A percentile compares a stretch with the other conserved stretches of the same genome.
These are phyloP conservation scores for Pichia deserticola DNA, from an alignment of 805 yeast genomes.

Conservation along the genomic window DNA sequence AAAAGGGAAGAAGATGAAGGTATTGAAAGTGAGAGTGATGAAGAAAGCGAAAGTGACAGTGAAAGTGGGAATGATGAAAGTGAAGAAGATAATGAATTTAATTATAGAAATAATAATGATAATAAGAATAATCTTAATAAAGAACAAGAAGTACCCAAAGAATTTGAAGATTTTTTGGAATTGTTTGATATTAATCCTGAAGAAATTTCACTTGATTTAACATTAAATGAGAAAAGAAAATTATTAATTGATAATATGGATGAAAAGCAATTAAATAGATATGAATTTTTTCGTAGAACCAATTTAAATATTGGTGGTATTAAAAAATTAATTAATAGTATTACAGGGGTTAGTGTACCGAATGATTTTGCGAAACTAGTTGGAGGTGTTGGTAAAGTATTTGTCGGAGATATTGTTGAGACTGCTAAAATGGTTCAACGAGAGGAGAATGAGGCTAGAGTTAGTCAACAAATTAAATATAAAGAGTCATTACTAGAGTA, in stretches of 20 bases:
- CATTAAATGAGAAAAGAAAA: conserved; percentile 50
- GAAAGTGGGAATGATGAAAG: not conserved
- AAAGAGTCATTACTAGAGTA: not conserved
- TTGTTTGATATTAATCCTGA: conserved; percentile 26
- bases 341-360: conserved; percentile 72
- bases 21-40: conserved; percentile 13
- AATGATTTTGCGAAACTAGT: conserved; percentile 73
- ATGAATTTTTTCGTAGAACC: conserved; percentile 80
- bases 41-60: conserved; percentile 18
- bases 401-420: conserved; percentile 85
- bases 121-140: not conserved
- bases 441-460: conserved; percentile 39
- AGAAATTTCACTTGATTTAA: conserved; percentile 27
- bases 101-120: conserved; percentile 17
- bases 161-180: conserved; percentile 26
- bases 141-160: conserved; percentile 11
- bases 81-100: not conserved
- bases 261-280: conserved; percentile 77
- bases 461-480: conserved; percentile 28
- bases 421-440: conserved; percentile 67
- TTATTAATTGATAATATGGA: conserved; percentile 66
- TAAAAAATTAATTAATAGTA: conserved; percentile 70
- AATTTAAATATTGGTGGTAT: conserved; percentile 67
- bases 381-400: conserved; percentile 82
- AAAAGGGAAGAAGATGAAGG: conserved; percentile 27